Conservation (phyloP, 805 yeast genomes). For the Sporopachydermia quercuum region DNA sequence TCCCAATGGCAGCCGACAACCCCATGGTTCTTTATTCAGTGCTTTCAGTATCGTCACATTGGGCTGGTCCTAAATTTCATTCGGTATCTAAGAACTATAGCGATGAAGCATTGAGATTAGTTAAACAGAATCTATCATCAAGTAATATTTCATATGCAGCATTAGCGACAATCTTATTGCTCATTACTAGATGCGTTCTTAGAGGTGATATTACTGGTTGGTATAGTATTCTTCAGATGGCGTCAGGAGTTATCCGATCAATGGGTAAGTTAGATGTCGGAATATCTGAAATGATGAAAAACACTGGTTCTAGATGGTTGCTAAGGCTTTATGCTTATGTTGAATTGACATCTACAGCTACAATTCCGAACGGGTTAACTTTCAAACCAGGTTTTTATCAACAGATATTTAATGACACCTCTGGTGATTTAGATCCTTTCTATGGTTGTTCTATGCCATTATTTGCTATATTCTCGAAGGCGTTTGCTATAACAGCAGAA, state of each 20-base stretch:
- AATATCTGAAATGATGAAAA: background rate
- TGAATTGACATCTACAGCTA: background rate
- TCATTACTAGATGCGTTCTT: background rate
- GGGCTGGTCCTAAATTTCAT: background rate
- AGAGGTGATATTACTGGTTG: constrained; percentile 1
- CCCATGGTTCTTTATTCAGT: background rate
- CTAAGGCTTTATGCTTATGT: constrained; percentile 1
- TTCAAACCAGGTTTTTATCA: background rate
- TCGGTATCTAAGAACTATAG: background rate
- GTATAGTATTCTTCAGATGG: background rate
- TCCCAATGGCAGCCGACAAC: background rate
- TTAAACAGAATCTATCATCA: background rate
- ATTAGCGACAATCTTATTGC: background rate
- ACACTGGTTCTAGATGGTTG: background rate
- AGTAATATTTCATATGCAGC: background rate
- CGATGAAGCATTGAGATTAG: background rate
- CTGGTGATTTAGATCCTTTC: background rate
- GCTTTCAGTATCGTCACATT: background rate
- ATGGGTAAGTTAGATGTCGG: background rate
- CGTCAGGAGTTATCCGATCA: background rate
- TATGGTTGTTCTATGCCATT: constrained; percentile 1
- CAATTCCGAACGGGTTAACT: background rate
- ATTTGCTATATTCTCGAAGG: background rate
- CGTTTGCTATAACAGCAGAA: background rate
- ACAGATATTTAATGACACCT: background rate